Evolutionary conservation across 768 basidiomycete species (phyloP).

Genomic region (Coprinellus aureogranulatus): DNA sequence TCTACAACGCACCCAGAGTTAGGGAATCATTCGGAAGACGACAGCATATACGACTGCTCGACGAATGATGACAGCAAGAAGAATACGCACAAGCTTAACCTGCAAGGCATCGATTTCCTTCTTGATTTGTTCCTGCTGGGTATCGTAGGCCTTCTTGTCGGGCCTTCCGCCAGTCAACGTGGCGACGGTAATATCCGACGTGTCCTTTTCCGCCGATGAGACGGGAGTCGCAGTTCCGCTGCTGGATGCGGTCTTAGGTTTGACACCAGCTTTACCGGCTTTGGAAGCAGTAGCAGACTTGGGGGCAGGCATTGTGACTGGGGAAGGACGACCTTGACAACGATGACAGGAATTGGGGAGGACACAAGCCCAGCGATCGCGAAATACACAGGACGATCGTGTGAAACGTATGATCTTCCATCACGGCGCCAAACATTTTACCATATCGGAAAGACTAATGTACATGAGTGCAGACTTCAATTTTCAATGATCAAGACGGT

Average conservation of each 20-base stretch:
- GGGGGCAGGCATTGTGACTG: slow-evolving; percentile 41
- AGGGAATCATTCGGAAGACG: slow-evolving; percentile 6
- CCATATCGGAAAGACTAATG: neutral
- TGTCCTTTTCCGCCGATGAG: slow-evolving; percentile 43
- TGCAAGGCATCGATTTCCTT: slow-evolving; percentile 82
- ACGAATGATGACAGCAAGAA: neutral
- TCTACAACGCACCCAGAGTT: slow-evolving; percentile 39
- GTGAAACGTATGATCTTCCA: neutral
- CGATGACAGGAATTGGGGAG: neutral
- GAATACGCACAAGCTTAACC: slow-evolving; percentile 67
- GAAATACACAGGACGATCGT: slow-evolving; percentile 5
- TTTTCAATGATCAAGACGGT: neutral
- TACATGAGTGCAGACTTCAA: neutral
- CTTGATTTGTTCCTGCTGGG: slow-evolving; percentile 81
- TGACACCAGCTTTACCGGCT: slow-evolving; percentile 39
- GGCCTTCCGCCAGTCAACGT: slow-evolving; percentile 57
- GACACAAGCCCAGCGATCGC: neutral
- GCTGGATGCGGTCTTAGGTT: slow-evolving; percentile 42
- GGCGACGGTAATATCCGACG: slow-evolving; percentile 31
- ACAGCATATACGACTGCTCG: neutral
- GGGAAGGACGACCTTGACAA: no score
- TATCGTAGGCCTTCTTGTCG: slow-evolving; percentile 82
- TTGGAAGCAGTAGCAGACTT: slow-evolving; percentile 44
- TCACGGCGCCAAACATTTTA: neutral
- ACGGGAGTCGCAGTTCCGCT: slow-evolving; percentile 51